A percentile compares a stretch with the other conserved stretches of the same genome.
Conservation (phyloP, 2,329 filamentous ascomycete species). For the Fusarium sp. region DNA sequence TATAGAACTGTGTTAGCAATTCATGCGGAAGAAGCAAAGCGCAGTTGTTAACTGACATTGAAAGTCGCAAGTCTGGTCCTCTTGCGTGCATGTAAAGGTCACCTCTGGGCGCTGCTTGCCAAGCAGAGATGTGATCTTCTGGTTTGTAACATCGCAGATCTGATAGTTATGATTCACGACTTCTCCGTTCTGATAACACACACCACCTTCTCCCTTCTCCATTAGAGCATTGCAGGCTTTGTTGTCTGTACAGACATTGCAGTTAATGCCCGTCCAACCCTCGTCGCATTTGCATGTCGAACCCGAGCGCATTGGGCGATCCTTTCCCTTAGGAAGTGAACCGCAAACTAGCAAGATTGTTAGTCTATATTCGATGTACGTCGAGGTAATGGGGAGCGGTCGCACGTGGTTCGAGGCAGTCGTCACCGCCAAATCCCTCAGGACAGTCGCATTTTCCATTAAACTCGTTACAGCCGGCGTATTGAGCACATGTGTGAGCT, state of each 20-base stretch:
- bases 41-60: constrained; percentile 73
- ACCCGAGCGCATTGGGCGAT: constrained; percentile 79
- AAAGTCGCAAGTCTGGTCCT: constrained; percentile 85
- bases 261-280: constrained; percentile 97
- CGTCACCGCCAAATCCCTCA: constrained; percentile 90
- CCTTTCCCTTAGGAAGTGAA: constrained; percentile 81
- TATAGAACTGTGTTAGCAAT: constrained; percentile 50
- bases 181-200: constrained; percentile 92
- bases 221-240: constrained; percentile 89
- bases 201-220: constrained; percentile 81
- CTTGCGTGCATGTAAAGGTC: constrained; percentile 88
- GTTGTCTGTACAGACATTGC: constrained; percentile 90
- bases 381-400: background rate
- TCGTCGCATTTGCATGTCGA: constrained; percentile 86
- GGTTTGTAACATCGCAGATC: constrained; percentile 97
- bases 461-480: constrained; percentile 85
- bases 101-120: constrained; percentile 89
- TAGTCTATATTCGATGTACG: constrained; percentile 3
- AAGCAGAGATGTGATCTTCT: constrained; percentile 88
- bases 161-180: constrained; percentile 96
- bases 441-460: constrained; percentile 95
- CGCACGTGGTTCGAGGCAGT: constrained; percentile 85
- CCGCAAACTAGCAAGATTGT: constrained; percentile 74
- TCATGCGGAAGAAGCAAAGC: background rate
- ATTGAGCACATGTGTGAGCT: constrained; percentile 91